Evolutionary conservation across 441 rosid genomes (phyloP), one percentile per base, ranked within the genome.

Genomic region (Syzygium syzygioides): DNA sequence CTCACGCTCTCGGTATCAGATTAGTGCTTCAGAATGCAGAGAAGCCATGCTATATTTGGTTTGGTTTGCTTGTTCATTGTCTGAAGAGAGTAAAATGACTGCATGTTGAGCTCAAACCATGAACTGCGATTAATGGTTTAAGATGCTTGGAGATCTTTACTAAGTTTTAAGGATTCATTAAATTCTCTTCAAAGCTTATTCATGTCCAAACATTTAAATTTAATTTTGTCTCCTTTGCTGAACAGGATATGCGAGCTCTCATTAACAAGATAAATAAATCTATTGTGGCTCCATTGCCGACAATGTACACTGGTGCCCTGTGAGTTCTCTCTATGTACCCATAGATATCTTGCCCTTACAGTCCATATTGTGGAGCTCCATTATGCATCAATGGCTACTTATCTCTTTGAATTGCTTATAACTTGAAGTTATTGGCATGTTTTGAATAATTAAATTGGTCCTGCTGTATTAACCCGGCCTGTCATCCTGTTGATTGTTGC

Each of bases 261-360:
- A 93, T 95, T 88, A 94, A 89, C 94, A 95, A 94, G 90, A 95
- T 95, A 92, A 94, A 95, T 90, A 94, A 92, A 91, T 86, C 94
- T 90, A 92, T 94, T 84, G 91, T 95, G 93, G 93, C 95, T 91
- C 97, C 96, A 68, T 91, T 95, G 50, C 96, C 97, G 26, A 92
- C 95, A 84, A 91, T 94, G 92, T 95, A 94, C 86, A 93, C 97
- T n/a, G 90, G 94, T 64, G 90, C 96, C 90, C 93, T 94, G 97
- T 94, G 88, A 93, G 97, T 90, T n/a, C 87, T 34, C 87, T 89
- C 53, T 64, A 41, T 79, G 86, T 20, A 76, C 17, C 52, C 25
- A 14, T 32, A 76, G 52, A 20, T 76, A 41, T 41, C 83, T 76
- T 37, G n/a, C 52, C 50, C n/a, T 41, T 23, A 76, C 52, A 41